Conservation (phyloP, 1,139 yeast genomes). For the Lodderomyces beijingensis region DNA sequence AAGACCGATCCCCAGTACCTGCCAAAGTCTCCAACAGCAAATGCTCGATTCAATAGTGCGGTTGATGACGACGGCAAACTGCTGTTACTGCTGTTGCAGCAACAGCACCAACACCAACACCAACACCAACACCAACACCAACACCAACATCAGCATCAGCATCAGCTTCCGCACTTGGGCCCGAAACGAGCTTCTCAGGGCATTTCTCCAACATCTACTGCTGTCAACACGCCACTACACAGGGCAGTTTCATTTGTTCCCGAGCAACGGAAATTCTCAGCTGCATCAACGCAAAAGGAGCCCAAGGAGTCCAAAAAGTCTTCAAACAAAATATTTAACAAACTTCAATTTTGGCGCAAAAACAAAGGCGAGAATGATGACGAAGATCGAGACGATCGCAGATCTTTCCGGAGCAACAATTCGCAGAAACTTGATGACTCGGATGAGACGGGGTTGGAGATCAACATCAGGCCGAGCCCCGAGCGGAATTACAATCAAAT, state of each 20-base stretch:
- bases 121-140: slow-evolving; percentile 4
- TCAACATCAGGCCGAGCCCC: slow-evolving; percentile 4
- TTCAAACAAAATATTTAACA: slow-evolving; percentile 26
- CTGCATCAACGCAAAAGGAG: slow-evolving; percentile 13
- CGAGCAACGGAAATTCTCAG: slow-evolving; percentile 20
- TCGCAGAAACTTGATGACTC: slow-evolving; percentile 6
- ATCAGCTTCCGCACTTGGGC: neutral
- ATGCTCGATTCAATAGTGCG: slow-evolving; percentile 5
- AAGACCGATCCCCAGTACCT: slow-evolving; percentile 6
- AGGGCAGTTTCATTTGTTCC: slow-evolving; percentile 36
- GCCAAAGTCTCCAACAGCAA: slow-evolving; percentile 8
- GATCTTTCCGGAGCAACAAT: slow-evolving; percentile 8
- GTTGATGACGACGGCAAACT: neutral
- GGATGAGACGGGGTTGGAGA: slow-evolving; percentile 2
- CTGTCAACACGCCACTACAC: slow-evolving; percentile 7
- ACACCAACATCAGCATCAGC: neutral
- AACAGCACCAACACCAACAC: neutral
- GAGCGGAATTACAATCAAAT: neutral
- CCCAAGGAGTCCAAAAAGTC: slow-evolving; percentile 9
- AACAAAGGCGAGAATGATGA: slow-evolving; percentile 10
- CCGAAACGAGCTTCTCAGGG: slow-evolving; percentile 5
- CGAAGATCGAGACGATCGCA: slow-evolving; percentile 7
- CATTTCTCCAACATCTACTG: slow-evolving; percentile 10
- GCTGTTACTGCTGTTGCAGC: neutral
- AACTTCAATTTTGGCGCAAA: slow-evolving; percentile 43